Conservation (phyloP, 2,329 filamentous ascomycete species). For the Alternaria angustiovoidea region DNA sequence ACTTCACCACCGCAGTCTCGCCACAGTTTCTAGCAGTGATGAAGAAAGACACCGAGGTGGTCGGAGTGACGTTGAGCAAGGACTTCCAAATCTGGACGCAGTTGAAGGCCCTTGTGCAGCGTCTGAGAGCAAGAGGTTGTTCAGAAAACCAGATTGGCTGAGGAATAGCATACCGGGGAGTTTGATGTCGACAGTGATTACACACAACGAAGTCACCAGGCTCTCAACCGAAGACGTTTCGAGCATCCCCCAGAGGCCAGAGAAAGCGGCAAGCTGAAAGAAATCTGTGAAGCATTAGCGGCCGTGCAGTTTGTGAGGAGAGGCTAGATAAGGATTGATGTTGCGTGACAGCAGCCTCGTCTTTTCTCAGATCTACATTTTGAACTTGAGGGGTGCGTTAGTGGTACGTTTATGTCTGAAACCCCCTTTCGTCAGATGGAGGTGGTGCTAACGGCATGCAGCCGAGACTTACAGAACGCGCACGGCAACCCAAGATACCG, state of each 20-base stretch:
- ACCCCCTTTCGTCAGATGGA: not conserved
- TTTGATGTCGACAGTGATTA: conserved; percentile 30
- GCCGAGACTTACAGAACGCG: not conserved
- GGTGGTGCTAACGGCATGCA: not conserved
- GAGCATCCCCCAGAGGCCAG: not conserved
- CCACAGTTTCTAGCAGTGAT: conserved; percentile 10
- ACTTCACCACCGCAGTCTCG: conserved; percentile 32
- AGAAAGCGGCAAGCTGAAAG: not conserved
- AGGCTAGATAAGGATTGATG: not conserved
- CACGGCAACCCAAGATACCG: not conserved
- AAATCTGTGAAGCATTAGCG: not conserved
- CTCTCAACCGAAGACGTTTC: conserved; percentile 1
- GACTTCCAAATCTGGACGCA: not conserved
- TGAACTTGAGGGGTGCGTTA: not conserved
- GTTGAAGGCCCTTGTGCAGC: conserved; percentile 1
- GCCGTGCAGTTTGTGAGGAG: not conserved
- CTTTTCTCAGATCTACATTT: not conserved
- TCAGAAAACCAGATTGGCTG: conserved; percentile 34
- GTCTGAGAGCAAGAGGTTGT: conserved; percentile 11
- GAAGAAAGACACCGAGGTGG: not conserved
- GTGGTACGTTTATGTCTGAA: not conserved
- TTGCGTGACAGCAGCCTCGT: not conserved
- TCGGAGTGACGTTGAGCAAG: conserved; percentile 16
- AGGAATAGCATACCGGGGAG: conserved; percentile 26
- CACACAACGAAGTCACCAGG: conserved; percentile 15